Conservation (phyloP, 257 asterid genomes). For the Nemophila menziesii region DNA sequence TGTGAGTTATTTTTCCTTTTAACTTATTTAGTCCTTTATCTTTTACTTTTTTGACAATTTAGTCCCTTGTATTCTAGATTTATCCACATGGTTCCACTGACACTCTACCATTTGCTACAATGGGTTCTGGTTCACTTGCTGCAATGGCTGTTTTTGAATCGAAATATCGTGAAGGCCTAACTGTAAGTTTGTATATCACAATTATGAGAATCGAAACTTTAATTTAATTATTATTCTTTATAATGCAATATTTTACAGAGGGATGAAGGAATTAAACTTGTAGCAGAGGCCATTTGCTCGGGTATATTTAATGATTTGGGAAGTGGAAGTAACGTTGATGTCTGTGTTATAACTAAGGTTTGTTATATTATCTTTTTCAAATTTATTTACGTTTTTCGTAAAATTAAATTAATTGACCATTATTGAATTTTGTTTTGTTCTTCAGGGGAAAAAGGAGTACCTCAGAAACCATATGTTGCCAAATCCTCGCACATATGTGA, state of each 20-base stretch:
- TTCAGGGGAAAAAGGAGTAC: slow-evolving; percentile 65
- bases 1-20: slow-evolving; percentile 33
- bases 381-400: too few relatives aligned
- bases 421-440: background rate
- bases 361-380: too few relatives aligned
- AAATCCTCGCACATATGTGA: slow-evolving; percentile 79
- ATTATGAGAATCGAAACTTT: background rate
- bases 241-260: slow-evolving; percentile 33
- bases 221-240: slow-evolving; percentile 2
- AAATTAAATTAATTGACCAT: too few relatives aligned
- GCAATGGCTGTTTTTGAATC: slow-evolving; percentile 94
- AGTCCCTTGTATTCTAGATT: slow-evolving; percentile 35
- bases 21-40: background rate
- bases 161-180: slow-evolving; percentile 69
- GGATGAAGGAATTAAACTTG: slow-evolving; percentile 75
- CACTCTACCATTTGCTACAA: slow-evolving; percentile 89
- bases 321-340: slow-evolving; percentile 95
- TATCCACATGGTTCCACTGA: slow-evolving; percentile 99
- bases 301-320: slow-evolving; percentile 93
- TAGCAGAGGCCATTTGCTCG: slow-evolving; percentile 83
- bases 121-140: slow-evolving; percentile 99
- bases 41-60: slow-evolving; percentile 8
- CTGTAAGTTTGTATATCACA: slow-evolving; percentile 35
- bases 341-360: slow-evolving; percentile 85
- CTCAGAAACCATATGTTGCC: slow-evolving; percentile 60